phyloP scores from a whole-genome alignment of 2,329 filamentous ascomycete species.

The Clonostachys rosea region DNA sequence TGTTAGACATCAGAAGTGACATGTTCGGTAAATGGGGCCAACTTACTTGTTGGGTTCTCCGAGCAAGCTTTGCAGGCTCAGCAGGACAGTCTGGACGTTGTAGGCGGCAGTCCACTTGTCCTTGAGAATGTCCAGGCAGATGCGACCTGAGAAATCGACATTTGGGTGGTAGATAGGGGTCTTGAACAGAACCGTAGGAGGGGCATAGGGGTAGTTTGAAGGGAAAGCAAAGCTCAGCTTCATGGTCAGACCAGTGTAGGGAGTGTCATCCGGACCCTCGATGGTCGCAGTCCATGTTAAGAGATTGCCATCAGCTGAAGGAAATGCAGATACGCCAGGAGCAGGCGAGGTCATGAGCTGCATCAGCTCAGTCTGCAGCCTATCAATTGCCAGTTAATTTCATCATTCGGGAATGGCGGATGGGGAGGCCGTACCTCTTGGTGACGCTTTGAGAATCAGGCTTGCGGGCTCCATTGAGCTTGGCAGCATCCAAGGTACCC shows the following conservation, averaged over 20 bases:
- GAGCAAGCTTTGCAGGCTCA: constrained; percentile 91
- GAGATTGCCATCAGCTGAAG: constrained; percentile 82
- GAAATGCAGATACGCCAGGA: constrained; percentile 92
- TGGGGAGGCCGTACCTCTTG: constrained; percentile 54
- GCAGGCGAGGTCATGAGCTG: constrained; percentile 94
- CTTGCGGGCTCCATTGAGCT: constrained; percentile 53
- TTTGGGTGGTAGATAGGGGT: constrained; percentile 99
- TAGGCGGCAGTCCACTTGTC: constrained; percentile 99
- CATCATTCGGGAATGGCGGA: not conserved
- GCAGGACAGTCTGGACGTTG: constrained; percentile 88
- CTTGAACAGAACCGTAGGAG: constrained; percentile 92
- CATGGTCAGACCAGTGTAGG: constrained; percentile 82
- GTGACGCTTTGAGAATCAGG: constrained; percentile 70
- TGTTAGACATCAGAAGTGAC: constrained; percentile 7
- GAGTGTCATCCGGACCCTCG: constrained; percentile 83
- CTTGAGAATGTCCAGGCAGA: constrained; percentile 97
- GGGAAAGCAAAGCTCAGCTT: constrained; percentile 93
- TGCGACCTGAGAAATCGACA: constrained; percentile 93
- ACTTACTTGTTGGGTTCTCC: constrained; percentile 97
- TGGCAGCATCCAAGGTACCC: constrained; percentile 55
- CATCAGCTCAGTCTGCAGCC: constrained; percentile 96
- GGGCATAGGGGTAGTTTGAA: constrained; percentile 85
- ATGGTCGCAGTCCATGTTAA: constrained; percentile 94
- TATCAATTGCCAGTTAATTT: constrained; percentile 26
- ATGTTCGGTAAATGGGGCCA: not conserved